Conservation (phyloP, 2,329 filamentous ascomycete genomes). For the Cyclaneusma minus region DNA sequence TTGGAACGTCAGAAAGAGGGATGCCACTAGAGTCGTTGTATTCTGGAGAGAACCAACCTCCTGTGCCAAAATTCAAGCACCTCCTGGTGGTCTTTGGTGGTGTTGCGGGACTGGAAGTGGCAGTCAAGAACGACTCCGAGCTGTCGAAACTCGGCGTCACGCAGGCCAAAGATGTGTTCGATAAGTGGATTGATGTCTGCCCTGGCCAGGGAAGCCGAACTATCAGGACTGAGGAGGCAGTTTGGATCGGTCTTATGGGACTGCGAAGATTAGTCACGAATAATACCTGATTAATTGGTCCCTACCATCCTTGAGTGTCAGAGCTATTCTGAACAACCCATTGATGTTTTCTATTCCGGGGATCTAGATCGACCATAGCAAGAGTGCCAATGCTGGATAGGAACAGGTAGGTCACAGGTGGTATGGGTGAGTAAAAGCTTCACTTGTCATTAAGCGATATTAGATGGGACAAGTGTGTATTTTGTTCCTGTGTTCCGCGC, state of each 20-base stretch:
- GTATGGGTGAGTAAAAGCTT: too few relatives aligned
- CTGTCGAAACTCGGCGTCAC: constrained; percentile 40
- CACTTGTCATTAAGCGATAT: too few relatives aligned
- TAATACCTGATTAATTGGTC: too few relatives aligned
- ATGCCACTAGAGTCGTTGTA: constrained; percentile 23
- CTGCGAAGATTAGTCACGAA: constrained; percentile 38
- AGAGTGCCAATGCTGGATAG: too few relatives aligned
- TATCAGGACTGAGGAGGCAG: constrained; percentile 70
- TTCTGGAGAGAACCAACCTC: constrained; percentile 10
- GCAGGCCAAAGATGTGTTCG: constrained; percentile 56
- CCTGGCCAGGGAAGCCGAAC: constrained; percentile 69
- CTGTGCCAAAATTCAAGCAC: constrained; percentile 43
- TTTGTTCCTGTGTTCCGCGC: too few relatives aligned
- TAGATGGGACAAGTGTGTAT: too few relatives aligned
- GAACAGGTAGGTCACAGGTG: too few relatives aligned
- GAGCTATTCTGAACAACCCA: too few relatives aligned
- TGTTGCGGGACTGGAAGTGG: constrained; percentile 63
- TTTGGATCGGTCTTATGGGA: constrained; percentile 61
- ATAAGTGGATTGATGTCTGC: constrained; percentile 70
- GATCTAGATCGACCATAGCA: too few relatives aligned
- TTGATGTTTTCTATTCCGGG: too few relatives aligned
- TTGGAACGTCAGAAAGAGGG: constrained; percentile 71
- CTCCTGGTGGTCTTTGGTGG: constrained; percentile 69
- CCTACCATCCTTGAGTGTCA: too few relatives aligned
- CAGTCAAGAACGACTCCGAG: constrained; percentile 45